These are phyloP conservation scores for Linum trigynum DNA, from an alignment of 345 rosid species.

Conservation along the genomic window DNA sequence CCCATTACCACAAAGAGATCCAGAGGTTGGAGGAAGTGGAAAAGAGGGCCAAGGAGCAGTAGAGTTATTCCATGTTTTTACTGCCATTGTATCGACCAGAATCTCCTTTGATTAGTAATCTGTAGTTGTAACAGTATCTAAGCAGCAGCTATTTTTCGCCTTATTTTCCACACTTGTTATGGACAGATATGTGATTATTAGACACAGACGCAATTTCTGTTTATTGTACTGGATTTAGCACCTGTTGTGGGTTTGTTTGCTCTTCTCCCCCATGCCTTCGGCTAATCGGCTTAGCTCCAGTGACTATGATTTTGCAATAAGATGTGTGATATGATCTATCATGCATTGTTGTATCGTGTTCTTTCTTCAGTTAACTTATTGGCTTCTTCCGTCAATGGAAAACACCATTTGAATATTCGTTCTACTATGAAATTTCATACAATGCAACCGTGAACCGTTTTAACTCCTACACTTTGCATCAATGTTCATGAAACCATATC, in stretches of 20 bases:
- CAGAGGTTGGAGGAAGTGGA: constrained; percentile 68
- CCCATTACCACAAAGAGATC: constrained; percentile 64
- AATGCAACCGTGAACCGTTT: no score
- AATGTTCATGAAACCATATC: no score
- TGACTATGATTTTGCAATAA: no score
- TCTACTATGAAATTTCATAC: no score
- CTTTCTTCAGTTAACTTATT: no score
- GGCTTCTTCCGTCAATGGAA: no score
- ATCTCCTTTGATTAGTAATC: neutral
- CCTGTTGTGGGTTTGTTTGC: neutral
- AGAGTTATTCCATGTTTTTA: constrained; percentile 9
- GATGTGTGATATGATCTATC: no score
- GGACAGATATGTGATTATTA: neutral
- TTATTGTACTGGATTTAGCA: neutral
- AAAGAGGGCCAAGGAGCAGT: constrained; percentile 62
- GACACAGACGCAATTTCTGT: neutral
- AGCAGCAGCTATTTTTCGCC: neutral
- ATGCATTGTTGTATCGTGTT: no score
- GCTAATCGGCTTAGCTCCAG: no score
- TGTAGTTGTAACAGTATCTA: neutral
- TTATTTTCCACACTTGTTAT: neutral
- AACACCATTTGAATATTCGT: no score
- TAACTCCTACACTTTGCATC: no score
- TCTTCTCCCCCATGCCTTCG: neutral
- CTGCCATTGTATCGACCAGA: neutral